phyloP scores from a whole-genome alignment of 2,329 filamentous ascomycete species.

The Septoria linicola region DNA sequence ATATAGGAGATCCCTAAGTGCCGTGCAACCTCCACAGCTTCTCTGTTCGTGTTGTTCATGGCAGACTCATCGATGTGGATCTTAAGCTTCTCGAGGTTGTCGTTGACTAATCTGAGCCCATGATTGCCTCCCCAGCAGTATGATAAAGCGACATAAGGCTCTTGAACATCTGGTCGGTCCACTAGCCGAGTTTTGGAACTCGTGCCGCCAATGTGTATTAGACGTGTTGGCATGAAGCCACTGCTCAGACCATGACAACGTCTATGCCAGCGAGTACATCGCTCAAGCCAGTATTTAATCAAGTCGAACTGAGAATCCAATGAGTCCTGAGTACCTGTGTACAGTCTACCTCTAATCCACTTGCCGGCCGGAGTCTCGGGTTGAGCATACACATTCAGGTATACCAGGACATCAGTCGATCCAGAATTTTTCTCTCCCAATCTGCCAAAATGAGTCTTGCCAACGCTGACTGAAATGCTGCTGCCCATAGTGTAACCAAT shows the following conservation, averaged over 20 bases:
- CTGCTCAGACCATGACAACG: not conserved
- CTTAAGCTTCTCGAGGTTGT: not conserved
- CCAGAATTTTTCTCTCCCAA: not conserved
- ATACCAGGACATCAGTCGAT: not conserved
- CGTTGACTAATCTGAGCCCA: not conserved
- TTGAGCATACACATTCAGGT: not conserved
- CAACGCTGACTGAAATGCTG: not conserved
- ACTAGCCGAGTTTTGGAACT: not conserved
- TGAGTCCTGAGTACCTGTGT: not conserved
- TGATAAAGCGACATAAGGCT: not conserved
- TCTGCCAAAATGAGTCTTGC: not conserved
- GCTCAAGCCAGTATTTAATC: not conserved
- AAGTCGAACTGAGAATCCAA: not conserved
- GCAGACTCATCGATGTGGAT: not conserved
- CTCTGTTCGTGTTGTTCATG: not conserved
- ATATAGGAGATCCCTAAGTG: not conserved
- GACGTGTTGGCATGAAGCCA: not conserved
- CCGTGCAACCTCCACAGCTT: conserved; percentile 1
- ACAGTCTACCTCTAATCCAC: not conserved
- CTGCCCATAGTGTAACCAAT: not conserved
- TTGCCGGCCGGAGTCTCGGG: not conserved
- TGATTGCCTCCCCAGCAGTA: not conserved
- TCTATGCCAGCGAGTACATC: not conserved
- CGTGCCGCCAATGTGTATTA: not conserved
- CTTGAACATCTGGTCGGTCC: not conserved